Conservation (phyloP, 78 protist species). For the Cavenderia fasciculata region DNA sequence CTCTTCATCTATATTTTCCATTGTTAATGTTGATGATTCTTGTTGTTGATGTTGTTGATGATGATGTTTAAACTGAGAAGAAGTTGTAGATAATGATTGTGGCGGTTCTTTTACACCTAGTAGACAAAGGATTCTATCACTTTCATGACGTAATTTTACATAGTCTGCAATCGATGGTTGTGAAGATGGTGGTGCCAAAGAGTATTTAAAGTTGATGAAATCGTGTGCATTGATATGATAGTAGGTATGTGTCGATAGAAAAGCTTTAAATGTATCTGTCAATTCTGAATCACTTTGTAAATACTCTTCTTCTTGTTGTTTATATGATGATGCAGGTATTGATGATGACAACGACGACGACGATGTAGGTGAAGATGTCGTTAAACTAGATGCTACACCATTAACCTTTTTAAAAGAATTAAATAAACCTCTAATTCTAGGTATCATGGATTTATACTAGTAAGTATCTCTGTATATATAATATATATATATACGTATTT, state of each 20-base stretch:
- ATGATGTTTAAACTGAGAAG: neutral
- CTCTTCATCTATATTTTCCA: neutral
- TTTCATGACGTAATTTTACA: neutral
- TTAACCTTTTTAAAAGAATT: too few species aligned
- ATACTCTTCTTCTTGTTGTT: neutral
- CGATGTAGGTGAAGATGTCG: too few species aligned
- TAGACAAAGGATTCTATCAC: too few species aligned
- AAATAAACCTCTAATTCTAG: too few species aligned
- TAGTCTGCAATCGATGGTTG: neutral
- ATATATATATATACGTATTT: too few species aligned
- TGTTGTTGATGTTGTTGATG: neutral
- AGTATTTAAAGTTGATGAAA: neutral
- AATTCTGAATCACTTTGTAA: slow-evolving; percentile 49
- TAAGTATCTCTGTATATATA: too few species aligned
- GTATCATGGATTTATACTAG: too few species aligned
- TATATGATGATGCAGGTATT: neutral
- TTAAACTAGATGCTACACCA: too few species aligned
- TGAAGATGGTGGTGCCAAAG: neutral
- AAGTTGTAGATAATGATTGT: too few species aligned
- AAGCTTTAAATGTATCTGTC: slow-evolving; percentile 50
- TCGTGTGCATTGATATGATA: neutral
- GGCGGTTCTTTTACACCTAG: too few species aligned
- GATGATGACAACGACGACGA: too few species aligned
- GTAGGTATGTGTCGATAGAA: slow-evolving; percentile 2
- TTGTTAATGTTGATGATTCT: neutral